Evolutionary conservation across 139 green algal genomes (phyloP).

Genomic region (Chloropicon primus): DNA sequence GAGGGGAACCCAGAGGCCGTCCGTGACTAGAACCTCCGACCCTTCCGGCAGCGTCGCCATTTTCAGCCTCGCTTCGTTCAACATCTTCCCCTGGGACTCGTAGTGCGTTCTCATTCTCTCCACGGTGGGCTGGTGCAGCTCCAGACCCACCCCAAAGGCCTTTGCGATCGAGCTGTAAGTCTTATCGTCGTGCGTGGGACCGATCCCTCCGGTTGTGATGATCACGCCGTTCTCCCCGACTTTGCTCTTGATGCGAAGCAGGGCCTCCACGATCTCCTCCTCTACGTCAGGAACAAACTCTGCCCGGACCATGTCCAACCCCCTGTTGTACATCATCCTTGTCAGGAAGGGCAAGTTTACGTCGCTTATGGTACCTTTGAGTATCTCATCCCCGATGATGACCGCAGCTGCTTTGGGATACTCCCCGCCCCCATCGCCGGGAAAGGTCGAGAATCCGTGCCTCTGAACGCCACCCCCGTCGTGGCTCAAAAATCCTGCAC

Average conservation of each 20-base stretch:
- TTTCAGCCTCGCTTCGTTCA: constrained; percentile 54
- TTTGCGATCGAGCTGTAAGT: constrained; percentile 56
- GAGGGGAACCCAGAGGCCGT: constrained; percentile 52
- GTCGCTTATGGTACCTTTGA: constrained; percentile 56
- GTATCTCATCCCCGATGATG: constrained; percentile 63
- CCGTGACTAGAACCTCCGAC: constrained; percentile 24
- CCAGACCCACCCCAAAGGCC: constrained; percentile 38
- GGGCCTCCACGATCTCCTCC: constrained; percentile 40
- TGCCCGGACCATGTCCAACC: constrained; percentile 53
- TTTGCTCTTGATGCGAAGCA: constrained; percentile 23
- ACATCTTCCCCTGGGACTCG: constrained; percentile 38
- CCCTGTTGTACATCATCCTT: constrained; percentile 47
- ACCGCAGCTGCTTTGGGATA: constrained; percentile 13
- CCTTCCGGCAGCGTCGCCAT: constrained; percentile 46
- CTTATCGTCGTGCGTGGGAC: constrained; percentile 77
- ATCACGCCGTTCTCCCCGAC: constrained; percentile 49
- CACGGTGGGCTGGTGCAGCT: constrained; percentile 23
- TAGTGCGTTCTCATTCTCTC: constrained; percentile 47
- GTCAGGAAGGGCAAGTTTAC: constrained; percentile 60
- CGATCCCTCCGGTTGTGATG: constrained; percentile 67
- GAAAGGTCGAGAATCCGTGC: too few relatives aligned
- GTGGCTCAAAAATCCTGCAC: too few relatives aligned
- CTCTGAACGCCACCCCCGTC: too few relatives aligned
- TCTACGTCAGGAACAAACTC: constrained; percentile 44
- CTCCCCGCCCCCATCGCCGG: constrained; percentile 14